Evolutionary conservation across 2,329 filamentous ascomycete species (phyloP).

Genomic region (Thelonectria olida): DNA sequence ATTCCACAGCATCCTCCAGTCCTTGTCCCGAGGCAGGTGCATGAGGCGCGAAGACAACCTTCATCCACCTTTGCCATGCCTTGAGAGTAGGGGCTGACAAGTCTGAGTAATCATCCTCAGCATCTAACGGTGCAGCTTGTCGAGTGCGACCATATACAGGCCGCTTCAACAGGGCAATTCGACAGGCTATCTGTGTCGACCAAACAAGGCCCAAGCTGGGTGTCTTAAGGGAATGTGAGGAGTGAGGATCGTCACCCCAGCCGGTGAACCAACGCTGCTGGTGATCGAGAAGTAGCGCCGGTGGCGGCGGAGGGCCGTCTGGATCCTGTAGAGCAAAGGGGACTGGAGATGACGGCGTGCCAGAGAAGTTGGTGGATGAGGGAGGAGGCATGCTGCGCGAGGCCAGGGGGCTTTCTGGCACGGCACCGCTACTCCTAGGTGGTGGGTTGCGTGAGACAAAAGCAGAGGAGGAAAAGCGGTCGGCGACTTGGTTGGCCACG

Average conservation of each 20-base stretch:
- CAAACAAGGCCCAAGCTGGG: slow-evolving; percentile 89
- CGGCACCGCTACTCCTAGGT: slow-evolving; percentile 34
- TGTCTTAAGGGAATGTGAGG: slow-evolving; percentile 71
- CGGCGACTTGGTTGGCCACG: slow-evolving; percentile 93
- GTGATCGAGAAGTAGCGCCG: slow-evolving; percentile 79
- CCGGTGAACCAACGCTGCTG: slow-evolving; percentile 96
- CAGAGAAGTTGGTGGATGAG: slow-evolving; percentile 42
- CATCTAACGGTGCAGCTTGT: slow-evolving; percentile 46
- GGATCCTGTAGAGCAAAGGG: slow-evolving; percentile 43
- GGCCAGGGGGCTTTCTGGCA: slow-evolving; percentile 61
- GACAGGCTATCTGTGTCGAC: slow-evolving; percentile 87
- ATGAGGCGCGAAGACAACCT: slow-evolving; percentile 90
- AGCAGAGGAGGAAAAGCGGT: slow-evolving; percentile 70
- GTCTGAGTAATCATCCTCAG: slow-evolving; percentile 50
- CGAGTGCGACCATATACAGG: slow-evolving; percentile 60
- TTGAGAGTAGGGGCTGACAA: slow-evolving; percentile 58
- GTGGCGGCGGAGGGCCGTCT: slow-evolving; percentile 47
- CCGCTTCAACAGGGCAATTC: slow-evolving; percentile 82
- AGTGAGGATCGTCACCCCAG: slow-evolving; percentile 78
- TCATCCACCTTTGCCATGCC: slow-evolving; percentile 80
- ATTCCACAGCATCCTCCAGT: slow-evolving; percentile 67
- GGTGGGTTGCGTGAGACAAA: slow-evolving; percentile 30
- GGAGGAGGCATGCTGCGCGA: slow-evolving; percentile 52
- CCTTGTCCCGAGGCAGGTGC: slow-evolving; percentile 61
- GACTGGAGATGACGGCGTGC: slow-evolving; percentile 52